Evolutionary conservation across 2,329 filamentous ascomycete genomes (phyloP), one percentile per base, ranked within the genome.

Genomic region (Pseudogymnoascus sp.): DNA sequence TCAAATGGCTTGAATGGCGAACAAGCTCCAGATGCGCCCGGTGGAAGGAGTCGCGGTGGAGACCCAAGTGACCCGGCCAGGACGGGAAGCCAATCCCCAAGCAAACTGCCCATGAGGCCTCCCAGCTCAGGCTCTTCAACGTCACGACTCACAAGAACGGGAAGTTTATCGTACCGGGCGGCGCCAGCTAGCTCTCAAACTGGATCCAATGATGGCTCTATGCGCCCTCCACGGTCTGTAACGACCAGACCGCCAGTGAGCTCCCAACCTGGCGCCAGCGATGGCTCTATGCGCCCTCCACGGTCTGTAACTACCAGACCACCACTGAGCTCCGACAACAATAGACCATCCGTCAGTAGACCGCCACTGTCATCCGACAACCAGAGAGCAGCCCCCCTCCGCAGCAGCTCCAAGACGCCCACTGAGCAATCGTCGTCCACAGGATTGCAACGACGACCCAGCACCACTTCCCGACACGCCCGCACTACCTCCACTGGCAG

Each of bases 1-100:
- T 19, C n/a, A 21, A 37, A 52, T 57, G 30, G 39, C 26, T 37
- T 57, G 7, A 56, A 38, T n/a, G 30, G 18, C 59, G 48, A 60
- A 15, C 33, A 37, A 28, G 59, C 48, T 23, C 39, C 59, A 57
- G 39, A 45, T n/a, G 28, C 30, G 18, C 26, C 59, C 28, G 18
- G 45, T n/a, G 45, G 35, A 6, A 56, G 48, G 59, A 56, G 41
- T 10, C 38, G 57, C 59, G 58, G 21, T 61, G 60, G 57, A 23
- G 61, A 56, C 59, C 39, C 10, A 28, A 34, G 28, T 48, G 60
- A 41, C 18, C 19, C n/a, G 34, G n/a, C n/a, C 62, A 65, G 28
- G 28, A 64, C 62, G 23, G 61, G 21, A 5, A 64, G 59, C 61
- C 65, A 66, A 59, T 71, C 69, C 48, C 69, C 70, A 35, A 71